Evolutionary conservation across 768 basidiomycete genomes (phyloP), one percentile per base, ranked within the genome.

Genomic region (Phallus indusiatus): DNA sequence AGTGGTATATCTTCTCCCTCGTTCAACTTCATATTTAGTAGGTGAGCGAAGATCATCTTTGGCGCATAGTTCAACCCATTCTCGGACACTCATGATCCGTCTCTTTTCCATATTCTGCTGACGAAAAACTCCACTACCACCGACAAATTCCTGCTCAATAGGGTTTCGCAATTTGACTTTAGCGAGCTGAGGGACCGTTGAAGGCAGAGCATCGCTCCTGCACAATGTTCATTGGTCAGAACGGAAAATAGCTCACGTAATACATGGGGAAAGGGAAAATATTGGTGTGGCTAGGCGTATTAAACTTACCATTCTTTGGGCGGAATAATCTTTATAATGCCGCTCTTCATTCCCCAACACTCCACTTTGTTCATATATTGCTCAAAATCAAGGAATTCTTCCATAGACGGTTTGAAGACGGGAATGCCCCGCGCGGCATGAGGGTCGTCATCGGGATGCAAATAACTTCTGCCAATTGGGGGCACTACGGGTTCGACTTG

Each of bases 281-380:
- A 51, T 42, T 42, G 14, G 42, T 42, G 42, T 42, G 42, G 42
- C 42, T 42, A 14, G 66, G 46, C 20, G 34, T 46, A 36, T n/a
- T 47, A 24, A 46, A 72, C 88, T 68, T 59, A 91, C 94, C 94
- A 98, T 77, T 95, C 90, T 66, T 83, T 82, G 5, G 95, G 95
- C 33, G 95, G 95, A 61, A 99, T 88, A 62, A 99, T 83, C 73
- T 99, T 99, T 61, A 94, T 87, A 63, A 98, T 95, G 21, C 96
- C 96, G 63, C 91, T 93, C 59, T 78, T 78, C 68, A 78, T 81
- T 0, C 96, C 96, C 91, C 96, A 99, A 61, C 83, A 80, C 69
- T 94, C 92, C 49, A 98, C 79, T 61, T 73, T 82, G 63, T 81
- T 85, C 81, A 96, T 86, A 70, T 91, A 98, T 11, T 68, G 85